phyloP scores from a whole-genome alignment of 129 eudicot species.

The Arctium minus region DNA sequence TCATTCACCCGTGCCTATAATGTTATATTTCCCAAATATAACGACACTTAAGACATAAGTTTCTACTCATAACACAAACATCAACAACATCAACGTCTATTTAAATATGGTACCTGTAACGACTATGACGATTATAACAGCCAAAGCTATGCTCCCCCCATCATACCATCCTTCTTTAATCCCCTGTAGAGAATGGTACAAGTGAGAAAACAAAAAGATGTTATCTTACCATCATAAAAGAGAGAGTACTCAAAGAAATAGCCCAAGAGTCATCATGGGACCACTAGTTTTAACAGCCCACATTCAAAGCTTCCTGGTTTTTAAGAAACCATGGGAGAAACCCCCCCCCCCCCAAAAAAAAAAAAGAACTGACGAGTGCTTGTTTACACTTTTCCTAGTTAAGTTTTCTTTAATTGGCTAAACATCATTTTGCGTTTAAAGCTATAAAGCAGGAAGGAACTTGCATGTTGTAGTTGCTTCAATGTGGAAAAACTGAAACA shows the following conservation, averaged over 20 bases:
- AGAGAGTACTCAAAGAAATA: background rate
- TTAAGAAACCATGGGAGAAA: too few relatives aligned
- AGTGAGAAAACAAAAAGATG: background rate
- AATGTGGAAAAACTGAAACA: too few relatives aligned
- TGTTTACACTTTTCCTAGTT: too few relatives aligned
- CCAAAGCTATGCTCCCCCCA: conserved; percentile 94
- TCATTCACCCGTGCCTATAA: background rate
- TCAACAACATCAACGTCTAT: background rate
- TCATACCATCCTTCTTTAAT: conserved; percentile 96
- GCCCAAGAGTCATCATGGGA: too few relatives aligned
- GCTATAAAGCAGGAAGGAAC: too few relatives aligned
- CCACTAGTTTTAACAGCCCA: too few relatives aligned
- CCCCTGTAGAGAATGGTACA: conserved; percentile 44
- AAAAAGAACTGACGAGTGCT: too few relatives aligned
- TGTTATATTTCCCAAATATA: background rate
- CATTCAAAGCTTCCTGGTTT: too few relatives aligned
- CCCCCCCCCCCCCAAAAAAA: too few relatives aligned
- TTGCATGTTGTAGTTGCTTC: too few relatives aligned
- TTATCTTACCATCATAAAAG: background rate
- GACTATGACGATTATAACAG: conserved; percentile 76
- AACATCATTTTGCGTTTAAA: too few relatives aligned
- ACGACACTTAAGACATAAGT: background rate
- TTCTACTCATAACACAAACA: background rate
- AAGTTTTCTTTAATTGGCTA: too few relatives aligned
- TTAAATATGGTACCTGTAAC: conserved; percentile 71